phyloP scores from a whole-genome alignment of 2,329 filamentous ascomycete genomes.

The Aureobasidium pullulans region DNA sequence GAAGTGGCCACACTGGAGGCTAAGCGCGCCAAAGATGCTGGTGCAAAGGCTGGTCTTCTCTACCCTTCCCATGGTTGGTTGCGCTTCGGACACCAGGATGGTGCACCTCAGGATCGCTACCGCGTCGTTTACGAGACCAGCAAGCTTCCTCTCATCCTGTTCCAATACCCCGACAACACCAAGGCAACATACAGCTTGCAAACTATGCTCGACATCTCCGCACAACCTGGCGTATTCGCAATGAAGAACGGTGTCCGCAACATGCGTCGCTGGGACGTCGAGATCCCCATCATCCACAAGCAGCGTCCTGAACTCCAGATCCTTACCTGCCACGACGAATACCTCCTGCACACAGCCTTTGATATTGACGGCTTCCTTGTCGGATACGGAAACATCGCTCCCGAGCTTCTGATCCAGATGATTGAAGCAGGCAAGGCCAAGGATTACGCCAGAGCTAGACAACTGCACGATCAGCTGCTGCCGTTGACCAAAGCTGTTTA shows the following conservation, averaged over 20 bases:
- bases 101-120: constrained; percentile 47
- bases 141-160: constrained; percentile 44
- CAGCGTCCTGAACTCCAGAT: constrained; percentile 45
- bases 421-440: constrained; percentile 44
- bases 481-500: constrained; percentile 49
- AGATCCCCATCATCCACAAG: constrained; percentile 46
- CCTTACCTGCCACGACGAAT: constrained; percentile 47
- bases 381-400: constrained; percentile 48
- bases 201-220: constrained; percentile 47
- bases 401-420: constrained; percentile 43
- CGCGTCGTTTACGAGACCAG: constrained; percentile 44
- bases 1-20: constrained; percentile 47
- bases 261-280: constrained; percentile 51
- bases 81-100: constrained; percentile 48
- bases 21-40: constrained; percentile 44
- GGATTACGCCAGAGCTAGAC: constrained; percentile 42
- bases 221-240: constrained; percentile 46
- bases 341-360: constrained; percentile 45
- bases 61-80: constrained; percentile 50
- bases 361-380: constrained; percentile 49
- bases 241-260: constrained; percentile 53
- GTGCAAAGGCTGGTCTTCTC: constrained; percentile 44
- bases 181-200: constrained; percentile 47
- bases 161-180: constrained; percentile 48
- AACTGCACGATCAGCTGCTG: constrained; percentile 44